Evolutionary conservation across 1,284 basidiomycete species (phyloP).

Genomic region (Ganoderma meredithae): DNA sequence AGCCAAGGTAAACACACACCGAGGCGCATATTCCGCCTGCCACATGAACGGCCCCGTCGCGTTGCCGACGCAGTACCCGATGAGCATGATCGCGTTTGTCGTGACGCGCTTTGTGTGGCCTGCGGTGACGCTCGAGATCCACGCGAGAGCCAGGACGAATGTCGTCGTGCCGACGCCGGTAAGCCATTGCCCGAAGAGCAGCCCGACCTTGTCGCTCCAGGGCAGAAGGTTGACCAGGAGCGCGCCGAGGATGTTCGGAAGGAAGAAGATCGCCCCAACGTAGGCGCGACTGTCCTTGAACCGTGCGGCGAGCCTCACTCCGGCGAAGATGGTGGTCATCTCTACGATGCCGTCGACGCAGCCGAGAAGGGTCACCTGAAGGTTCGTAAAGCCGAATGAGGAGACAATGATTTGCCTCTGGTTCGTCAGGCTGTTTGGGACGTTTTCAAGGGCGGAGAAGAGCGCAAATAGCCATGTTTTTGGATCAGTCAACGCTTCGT

Average conservation of each 20-base stretch:
- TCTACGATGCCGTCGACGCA: constrained; percentile 74
- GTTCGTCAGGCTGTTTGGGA: constrained; percentile 78
- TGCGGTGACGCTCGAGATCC: constrained; percentile 72
- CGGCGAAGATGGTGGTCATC: constrained; percentile 70
- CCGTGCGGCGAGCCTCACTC: constrained; percentile 63
- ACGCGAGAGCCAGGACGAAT: constrained; percentile 74
- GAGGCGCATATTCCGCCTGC: constrained; percentile 68
- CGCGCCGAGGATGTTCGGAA: constrained; percentile 69
- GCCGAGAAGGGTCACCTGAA: constrained; percentile 74
- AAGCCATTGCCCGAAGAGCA: constrained; percentile 67
- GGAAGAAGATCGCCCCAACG: constrained; percentile 63
- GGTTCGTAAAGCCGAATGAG: constrained; percentile 69
- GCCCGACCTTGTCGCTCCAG: constrained; percentile 66
- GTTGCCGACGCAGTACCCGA: constrained; percentile 75
- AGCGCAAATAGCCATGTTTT: constrained; percentile 78
- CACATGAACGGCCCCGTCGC: constrained; percentile 78
- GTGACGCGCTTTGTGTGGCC: constrained; percentile 79
- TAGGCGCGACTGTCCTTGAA: constrained; percentile 66
- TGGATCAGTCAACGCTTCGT: constrained; percentile 70
- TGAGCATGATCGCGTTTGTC: constrained; percentile 75
- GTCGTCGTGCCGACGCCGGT: constrained; percentile 75
- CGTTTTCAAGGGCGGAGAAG: constrained; percentile 66
- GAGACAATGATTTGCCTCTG: constrained; percentile 73
- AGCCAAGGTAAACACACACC: constrained; percentile 45
- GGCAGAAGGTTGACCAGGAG: constrained; percentile 72